Percentiles rank a stretch among this genome's conserved stretches.
These are phyloP conservation scores for Candida neerlandica DNA, from an alignment of 1,139 yeast genomes.

Conservation along the genomic window DNA sequence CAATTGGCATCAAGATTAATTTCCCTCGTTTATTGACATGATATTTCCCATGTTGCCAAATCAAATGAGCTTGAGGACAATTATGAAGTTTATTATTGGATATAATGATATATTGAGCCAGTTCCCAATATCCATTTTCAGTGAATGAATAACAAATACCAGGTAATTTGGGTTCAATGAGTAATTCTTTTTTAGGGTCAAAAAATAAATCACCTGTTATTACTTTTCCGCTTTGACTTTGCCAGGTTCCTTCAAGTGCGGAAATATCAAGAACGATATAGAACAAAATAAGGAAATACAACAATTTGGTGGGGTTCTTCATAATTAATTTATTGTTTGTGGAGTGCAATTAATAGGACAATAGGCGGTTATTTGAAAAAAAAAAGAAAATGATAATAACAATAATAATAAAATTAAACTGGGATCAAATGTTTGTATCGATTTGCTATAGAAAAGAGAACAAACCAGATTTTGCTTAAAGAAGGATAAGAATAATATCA, in stretches of 20 bases:
- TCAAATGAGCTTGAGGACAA: conserved; percentile 30
- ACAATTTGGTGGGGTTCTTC: background rate
- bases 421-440: no score
- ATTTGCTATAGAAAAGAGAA: no score
- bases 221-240: conserved; percentile 28
- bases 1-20: conserved; percentile 25
- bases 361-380: no score
- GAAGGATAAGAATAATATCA: background rate
- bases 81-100: conserved; percentile 28
- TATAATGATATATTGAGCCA: conserved; percentile 29
- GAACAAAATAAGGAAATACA: background rate
- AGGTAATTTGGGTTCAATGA: conserved; percentile 32
- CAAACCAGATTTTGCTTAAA: no score
- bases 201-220: conserved; percentile 32
- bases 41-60: conserved; percentile 36
- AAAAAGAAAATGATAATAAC: no score
- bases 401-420: no score
- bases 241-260: conserved; percentile 30
- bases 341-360: no score
- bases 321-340: background rate
- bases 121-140: conserved; percentile 32
- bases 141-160: conserved; percentile 36
- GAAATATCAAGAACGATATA: background rate
- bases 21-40: conserved; percentile 17
- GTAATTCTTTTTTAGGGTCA: conserved; percentile 31